Evolutionary conservation across 768 basidiomycete species (phyloP).

Genomic region (Mycena vulgaris): DNA sequence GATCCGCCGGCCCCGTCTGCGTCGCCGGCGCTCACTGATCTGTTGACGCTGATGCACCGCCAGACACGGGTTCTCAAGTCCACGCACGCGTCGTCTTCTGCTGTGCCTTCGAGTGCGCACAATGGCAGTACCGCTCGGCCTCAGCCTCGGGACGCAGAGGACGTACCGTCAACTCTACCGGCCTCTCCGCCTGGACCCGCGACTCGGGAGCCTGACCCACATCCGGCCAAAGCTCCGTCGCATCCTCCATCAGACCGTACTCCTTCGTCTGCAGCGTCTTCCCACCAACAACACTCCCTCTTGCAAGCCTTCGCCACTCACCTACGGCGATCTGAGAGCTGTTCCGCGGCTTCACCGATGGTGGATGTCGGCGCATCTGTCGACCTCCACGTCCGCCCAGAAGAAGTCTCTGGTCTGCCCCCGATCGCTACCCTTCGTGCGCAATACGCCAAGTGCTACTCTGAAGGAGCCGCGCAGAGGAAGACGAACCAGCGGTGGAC

Average conservation of each 20-base stretch:
- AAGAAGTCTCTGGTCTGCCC: no score
- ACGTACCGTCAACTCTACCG: not conserved
- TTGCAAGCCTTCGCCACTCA: not conserved
- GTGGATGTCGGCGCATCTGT: not conserved
- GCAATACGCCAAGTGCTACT: not conserved
- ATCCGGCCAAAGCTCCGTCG: not conserved
- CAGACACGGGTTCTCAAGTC: conserved; percentile 4
- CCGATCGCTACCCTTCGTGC: conserved; percentile 4
- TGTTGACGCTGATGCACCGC: not conserved
- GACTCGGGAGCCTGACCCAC: not conserved
- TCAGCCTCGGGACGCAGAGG: not conserved
- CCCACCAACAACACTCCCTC: not conserved
- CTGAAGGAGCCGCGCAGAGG: not conserved
- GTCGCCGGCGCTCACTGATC: not conserved
- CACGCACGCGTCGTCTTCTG: not conserved
- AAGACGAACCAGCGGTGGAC: not conserved
- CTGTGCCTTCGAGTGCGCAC: not conserved
- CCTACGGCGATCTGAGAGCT: not conserved
- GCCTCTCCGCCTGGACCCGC: not conserved
- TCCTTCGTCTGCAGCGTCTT: not conserved
- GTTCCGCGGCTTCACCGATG: not conserved
- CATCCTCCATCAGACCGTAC: not conserved
- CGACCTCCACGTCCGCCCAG: no score
- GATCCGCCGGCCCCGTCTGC: not conserved
- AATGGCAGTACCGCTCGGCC: not conserved